Evolutionary conservation across 768 basidiomycete genomes (phyloP).

Genomic region (Lentinula lateritia): DNA sequence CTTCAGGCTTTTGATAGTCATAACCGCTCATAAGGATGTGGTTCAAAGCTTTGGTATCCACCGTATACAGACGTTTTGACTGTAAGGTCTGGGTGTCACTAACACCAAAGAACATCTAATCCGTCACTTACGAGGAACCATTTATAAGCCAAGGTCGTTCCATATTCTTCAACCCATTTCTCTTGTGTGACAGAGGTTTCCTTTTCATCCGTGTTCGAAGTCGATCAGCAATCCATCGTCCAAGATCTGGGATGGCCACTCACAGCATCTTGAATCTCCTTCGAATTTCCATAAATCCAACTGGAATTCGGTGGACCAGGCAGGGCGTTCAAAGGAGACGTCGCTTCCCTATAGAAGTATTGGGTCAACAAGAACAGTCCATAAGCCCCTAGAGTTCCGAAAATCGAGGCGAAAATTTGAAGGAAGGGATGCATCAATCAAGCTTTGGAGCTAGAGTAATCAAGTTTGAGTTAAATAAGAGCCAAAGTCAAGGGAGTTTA

Average conservation of each 20-base stretch:
- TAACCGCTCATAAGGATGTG: conserved; percentile 38
- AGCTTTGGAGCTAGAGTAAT: too few relatives aligned
- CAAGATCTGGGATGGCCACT: background rate
- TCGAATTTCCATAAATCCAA: conserved; percentile 28
- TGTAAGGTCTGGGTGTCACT: conserved; percentile 7
- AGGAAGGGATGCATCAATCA: background rate
- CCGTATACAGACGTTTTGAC: conserved; percentile 33
- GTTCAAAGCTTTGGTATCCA: conserved; percentile 41
- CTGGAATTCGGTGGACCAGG: conserved; percentile 29
- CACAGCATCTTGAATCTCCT: conserved; percentile 21
- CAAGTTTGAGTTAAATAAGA: background rate
- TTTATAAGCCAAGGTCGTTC: conserved; percentile 24
- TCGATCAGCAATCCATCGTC: background rate
- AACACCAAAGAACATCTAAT: background rate
- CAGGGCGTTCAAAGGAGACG: background rate
- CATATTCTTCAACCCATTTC: conserved; percentile 32
- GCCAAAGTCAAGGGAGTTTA: background rate
- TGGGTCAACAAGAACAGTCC: background rate
- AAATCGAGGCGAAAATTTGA: background rate
- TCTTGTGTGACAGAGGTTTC: conserved; percentile 20
- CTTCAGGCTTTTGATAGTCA: conserved; percentile 36
- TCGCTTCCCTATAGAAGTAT: background rate
- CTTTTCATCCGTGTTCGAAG: background rate
- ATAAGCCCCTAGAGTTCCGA: background rate
- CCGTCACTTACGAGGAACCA: conserved; percentile 25